Percentiles rank a stretch among this genome's conserved stretches.
phyloP scores from a whole-genome alignment of 2,329 filamentous ascomycete genomes.

The Aspergillus novoparasiticus region DNA sequence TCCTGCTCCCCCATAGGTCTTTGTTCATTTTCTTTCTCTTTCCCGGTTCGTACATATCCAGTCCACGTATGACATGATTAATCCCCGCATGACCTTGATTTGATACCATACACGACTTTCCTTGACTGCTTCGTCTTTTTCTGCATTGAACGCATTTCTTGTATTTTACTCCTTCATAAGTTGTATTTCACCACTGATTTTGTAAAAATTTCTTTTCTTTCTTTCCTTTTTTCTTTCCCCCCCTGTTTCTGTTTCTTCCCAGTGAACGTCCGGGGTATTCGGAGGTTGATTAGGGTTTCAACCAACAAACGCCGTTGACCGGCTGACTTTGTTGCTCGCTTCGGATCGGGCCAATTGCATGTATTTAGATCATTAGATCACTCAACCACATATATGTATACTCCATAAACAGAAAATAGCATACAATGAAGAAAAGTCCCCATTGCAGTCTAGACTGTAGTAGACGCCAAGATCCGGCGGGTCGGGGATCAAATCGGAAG shows the following conservation, averaged over 20 bases:
- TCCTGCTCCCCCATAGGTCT: neutral
- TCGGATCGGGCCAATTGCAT: neutral
- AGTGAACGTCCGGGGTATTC: neutral
- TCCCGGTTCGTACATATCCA: neutral
- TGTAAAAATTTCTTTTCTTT: neutral
- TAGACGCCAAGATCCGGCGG: too few relatives aligned
- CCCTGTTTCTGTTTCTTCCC: neutral
- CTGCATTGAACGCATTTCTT: neutral
- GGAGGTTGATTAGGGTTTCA: neutral
- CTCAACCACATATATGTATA: neutral
- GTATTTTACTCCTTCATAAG: neutral
- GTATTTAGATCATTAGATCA: neutral
- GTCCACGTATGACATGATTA: neutral
- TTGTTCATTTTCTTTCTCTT: neutral
- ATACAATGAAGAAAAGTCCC: neutral
- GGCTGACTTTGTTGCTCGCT: neutral
- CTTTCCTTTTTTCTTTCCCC: neutral
- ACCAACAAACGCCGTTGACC: neutral
- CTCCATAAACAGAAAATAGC: neutral
- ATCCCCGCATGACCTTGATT: neutral
- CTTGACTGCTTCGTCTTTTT: neutral
- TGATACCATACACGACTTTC: neutral
- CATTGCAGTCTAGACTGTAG: neutral
- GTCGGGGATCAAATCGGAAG: neutral
- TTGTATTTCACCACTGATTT: neutral